Evolutionary conservation across 352 stramenopile genomes (phyloP).

Genomic region (Globisporangium mamillatum): DNA sequence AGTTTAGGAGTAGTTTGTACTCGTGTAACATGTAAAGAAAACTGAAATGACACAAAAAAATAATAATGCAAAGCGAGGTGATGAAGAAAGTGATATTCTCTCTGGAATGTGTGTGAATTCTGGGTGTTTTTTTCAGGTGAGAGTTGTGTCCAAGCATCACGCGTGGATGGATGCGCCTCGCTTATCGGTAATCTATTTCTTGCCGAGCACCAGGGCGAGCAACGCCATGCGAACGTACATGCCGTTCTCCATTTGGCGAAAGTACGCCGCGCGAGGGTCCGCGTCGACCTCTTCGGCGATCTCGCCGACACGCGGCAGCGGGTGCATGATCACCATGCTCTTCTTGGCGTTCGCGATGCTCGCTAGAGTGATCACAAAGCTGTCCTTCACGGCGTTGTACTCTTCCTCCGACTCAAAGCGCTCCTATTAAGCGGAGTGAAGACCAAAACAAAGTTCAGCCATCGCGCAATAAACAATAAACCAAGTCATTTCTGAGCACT

Average conservation of each 20-base stretch:
- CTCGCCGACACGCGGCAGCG: slow-evolving; percentile 96
- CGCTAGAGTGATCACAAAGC: slow-evolving; percentile 71
- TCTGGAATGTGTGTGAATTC: neutral
- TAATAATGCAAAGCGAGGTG: neutral
- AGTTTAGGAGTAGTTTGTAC: neutral
- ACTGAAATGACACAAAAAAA: neutral
- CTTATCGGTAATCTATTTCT: slow-evolving; percentile 39
- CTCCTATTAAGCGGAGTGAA: slow-evolving; percentile 59
- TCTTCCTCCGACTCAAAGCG: slow-evolving; percentile 93
- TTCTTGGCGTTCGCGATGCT: slow-evolving; percentile 85
- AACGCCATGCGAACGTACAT: slow-evolving; percentile 99
- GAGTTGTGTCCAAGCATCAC: neutral
- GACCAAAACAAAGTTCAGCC: neutral
- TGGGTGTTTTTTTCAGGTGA: neutral
- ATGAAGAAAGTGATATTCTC: neutral
- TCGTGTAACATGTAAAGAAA: neutral
- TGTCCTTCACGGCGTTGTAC: slow-evolving; percentile 95
- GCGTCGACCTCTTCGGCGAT: slow-evolving; percentile 95
- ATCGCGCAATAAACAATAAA: neutral
- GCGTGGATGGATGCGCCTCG: neutral
- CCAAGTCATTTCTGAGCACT: neutral
- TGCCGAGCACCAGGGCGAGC: slow-evolving; percentile 91
- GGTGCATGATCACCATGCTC: slow-evolving; percentile 97
- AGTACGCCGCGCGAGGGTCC: slow-evolving; percentile 96
- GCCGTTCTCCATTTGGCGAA: slow-evolving; percentile 97